Percentiles rank a stretch among this genome's conserved stretches.
phyloP scores from a whole-genome alignment of 2,329 filamentous ascomycete genomes.

The Dothistroma pini region DNA sequence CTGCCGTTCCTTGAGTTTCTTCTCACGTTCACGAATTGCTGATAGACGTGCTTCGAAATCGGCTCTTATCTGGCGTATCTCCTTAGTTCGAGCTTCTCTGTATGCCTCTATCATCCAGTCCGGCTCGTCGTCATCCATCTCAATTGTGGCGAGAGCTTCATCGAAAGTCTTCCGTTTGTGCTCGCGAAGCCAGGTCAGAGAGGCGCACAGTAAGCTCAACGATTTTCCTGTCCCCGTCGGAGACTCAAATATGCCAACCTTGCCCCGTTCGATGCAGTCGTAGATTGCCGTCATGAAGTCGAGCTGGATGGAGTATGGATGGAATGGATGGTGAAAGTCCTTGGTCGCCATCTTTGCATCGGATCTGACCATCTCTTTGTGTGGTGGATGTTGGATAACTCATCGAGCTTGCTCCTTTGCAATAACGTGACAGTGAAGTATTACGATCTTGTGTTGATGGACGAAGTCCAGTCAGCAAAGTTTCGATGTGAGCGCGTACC shows the following conservation, averaged over 20 bases:
- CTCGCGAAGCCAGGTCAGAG: slow-evolving; percentile 85
- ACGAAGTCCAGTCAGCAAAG: background rate
- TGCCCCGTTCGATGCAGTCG: slow-evolving; percentile 70
- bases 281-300: slow-evolving; percentile 86
- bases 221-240: slow-evolving; percentile 90
- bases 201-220: slow-evolving; percentile 81
- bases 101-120: slow-evolving; percentile 82
- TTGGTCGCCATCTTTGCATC: slow-evolving; percentile 27
- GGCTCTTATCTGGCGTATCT: slow-evolving; percentile 62
- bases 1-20: slow-evolving; percentile 53
- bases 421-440: background rate
- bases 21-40: slow-evolving; percentile 58
- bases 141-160: slow-evolving; percentile 48
- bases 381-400: background rate
- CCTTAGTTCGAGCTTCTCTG: slow-evolving; percentile 62
- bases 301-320: slow-evolving; percentile 81
- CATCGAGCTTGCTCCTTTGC: background rate
- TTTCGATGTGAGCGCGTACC: slow-evolving; percentile 4
- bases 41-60: slow-evolving; percentile 71
- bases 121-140: slow-evolving; percentile 64
- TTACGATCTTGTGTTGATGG: background rate
- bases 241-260: slow-evolving; percentile 85
- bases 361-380: background rate
- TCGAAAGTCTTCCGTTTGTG: slow-evolving; percentile 64
- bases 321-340: slow-evolving; percentile 82